Conservation (phyloP, 1,284 basidiomycete genomes). For the Apiotrichum sp. region DNA sequence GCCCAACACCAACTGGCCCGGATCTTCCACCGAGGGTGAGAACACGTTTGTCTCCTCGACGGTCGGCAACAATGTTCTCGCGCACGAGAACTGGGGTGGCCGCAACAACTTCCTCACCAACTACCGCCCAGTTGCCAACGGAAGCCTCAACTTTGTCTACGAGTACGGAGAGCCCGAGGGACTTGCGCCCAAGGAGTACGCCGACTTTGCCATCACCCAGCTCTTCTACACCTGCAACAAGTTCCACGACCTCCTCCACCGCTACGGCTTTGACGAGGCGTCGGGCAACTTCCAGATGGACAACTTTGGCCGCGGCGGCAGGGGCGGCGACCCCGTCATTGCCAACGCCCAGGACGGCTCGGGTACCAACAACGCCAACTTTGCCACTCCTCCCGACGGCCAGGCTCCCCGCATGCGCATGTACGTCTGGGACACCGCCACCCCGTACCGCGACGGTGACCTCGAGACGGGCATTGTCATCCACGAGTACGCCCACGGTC, state of each 20-base stretch:
- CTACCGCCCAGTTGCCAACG: conserved; percentile 65
- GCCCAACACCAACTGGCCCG: conserved; percentile 28
- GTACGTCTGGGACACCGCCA: conserved; percentile 90
- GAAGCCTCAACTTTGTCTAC: conserved; percentile 62
- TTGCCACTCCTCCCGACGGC: conserved; percentile 52
- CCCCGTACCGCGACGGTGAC: conserved; percentile 88
- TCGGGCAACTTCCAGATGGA: conserved; percentile 96
- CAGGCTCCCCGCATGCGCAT: conserved; percentile 86
- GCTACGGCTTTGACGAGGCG: conserved; percentile 82
- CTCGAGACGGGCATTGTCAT: conserved; percentile 91
- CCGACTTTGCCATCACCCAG: conserved; percentile 79
- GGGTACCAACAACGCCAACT: conserved; percentile 69
- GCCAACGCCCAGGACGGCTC: conserved; percentile 91
- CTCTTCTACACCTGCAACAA: conserved; percentile 89
- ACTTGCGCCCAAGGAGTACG: conserved; percentile 58
- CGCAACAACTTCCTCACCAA: conserved; percentile 67
- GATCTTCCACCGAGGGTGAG: conserved; percentile 34
- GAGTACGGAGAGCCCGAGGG: conserved; percentile 55
- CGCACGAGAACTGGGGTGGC: conserved; percentile 62
- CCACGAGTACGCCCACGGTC: conserved; percentile 79
- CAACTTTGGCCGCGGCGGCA: conserved; percentile 86
- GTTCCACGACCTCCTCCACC: conserved; percentile 52
- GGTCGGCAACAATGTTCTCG: conserved; percentile 76
- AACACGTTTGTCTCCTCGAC: conserved; percentile 67
- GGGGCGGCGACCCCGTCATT: conserved; percentile 81